phyloP scores from a whole-genome alignment of 805 yeast species.

The Pichia kluyveri region DNA sequence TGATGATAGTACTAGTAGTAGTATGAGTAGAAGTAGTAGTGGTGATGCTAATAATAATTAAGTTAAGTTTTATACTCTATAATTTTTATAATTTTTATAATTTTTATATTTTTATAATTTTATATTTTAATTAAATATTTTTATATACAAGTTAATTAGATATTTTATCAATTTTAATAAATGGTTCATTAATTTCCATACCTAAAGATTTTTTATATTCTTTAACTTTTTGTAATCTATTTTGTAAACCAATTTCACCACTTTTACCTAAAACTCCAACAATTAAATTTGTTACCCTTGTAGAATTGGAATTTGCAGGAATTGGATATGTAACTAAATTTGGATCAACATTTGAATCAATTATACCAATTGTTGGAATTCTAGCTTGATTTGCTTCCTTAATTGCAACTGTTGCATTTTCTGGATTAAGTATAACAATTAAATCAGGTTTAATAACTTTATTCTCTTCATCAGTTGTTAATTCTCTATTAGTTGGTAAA shows the following conservation, averaged over 20 bases:
- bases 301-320: constrained; percentile 92
- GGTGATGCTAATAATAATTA: no score
- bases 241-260: constrained; percentile 66
- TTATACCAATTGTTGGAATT: constrained; percentile 87
- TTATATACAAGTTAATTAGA: not conserved
- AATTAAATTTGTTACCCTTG: constrained; percentile 70
- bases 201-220: constrained; percentile 26
- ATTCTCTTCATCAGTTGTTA: constrained; percentile 40
- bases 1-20: not conserved
- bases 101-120: not conserved
- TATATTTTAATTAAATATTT: not conserved
- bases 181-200: constrained; percentile 14
- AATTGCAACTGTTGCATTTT: constrained; percentile 72
- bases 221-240: constrained; percentile 36
- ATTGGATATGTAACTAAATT: constrained; percentile 85
- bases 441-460: constrained; percentile 78
- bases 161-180: constrained; percentile 7
- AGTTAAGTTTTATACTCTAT: no score
- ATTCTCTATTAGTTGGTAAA: constrained; percentile 49
- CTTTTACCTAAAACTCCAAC: constrained; percentile 80
- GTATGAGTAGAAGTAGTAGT: no score
- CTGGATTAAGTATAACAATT: constrained; percentile 78
- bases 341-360: constrained; percentile 93
- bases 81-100: no score
- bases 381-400: constrained; percentile 74